A percentile compares a stretch with the other conserved stretches of the same genome.
Evolutionary conservation across 495 filamentous ascomycete genomes (phyloP).

Genomic region (Penicillium ucsense): DNA sequence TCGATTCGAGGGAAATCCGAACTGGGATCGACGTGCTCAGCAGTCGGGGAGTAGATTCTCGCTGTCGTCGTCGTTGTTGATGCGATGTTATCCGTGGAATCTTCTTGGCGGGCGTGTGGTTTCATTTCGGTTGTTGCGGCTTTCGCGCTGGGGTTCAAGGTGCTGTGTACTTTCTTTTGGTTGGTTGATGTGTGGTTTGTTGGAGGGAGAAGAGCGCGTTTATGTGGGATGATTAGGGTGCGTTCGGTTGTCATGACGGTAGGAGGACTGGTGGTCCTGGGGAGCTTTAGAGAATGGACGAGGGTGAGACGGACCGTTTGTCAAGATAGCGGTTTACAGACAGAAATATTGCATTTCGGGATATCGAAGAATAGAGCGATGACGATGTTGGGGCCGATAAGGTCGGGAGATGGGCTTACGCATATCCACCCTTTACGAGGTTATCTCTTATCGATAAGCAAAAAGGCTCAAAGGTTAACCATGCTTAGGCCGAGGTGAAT

Average conservation of each 20-base stretch:
- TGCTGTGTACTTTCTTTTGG: constrained; percentile 1
- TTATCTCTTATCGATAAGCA: too few species aligned
- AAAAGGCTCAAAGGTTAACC: too few species aligned
- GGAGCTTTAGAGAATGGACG: neutral
- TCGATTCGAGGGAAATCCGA: constrained; percentile 2
- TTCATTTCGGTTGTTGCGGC: constrained; percentile 15
- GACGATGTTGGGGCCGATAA: too few species aligned
- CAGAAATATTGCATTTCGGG: too few species aligned
- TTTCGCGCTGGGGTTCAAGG: constrained; percentile 15
- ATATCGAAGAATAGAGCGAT: too few species aligned
- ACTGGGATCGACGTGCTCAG: neutral
- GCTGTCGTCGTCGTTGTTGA: neutral
- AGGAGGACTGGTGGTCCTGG: neutral
- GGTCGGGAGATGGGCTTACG: too few species aligned
- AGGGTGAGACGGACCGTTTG: too few species aligned
- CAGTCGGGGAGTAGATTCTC: neutral
- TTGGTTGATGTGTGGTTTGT: neutral
- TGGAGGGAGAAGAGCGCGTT: constrained; percentile 7
- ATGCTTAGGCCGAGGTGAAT: too few species aligned
- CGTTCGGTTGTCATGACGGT: constrained; percentile 3
- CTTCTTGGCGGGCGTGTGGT: neutral
- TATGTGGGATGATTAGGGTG: constrained; percentile 10
- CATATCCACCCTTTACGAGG: too few species aligned
- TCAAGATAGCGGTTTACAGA: too few species aligned
- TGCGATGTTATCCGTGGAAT: too few species aligned